phyloP scores from a whole-genome alignment of 345 rosid species.

The Eucalyptus globulus region DNA sequence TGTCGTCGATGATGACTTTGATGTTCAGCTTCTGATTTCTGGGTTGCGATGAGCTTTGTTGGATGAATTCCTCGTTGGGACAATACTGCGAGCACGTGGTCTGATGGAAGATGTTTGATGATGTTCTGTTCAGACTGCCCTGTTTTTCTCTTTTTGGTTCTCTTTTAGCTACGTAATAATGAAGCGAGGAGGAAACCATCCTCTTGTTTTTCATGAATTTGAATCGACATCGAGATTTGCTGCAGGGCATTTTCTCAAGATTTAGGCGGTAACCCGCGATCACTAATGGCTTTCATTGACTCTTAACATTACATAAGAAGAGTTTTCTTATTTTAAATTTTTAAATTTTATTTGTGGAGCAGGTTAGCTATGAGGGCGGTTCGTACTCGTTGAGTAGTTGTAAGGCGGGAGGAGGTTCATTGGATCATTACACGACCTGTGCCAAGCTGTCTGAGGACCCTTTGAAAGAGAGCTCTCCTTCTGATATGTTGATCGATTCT shows the following conservation, averaged over 20 bases:
- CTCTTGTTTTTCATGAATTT: not conserved
- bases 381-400: not conserved
- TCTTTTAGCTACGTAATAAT: not conserved
- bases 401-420: not conserved
- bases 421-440: constrained; percentile 12
- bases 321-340: not conserved
- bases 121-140: not conserved
- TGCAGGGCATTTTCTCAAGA: not conserved
- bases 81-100: not conserved
- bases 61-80: not conserved
- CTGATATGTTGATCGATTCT: constrained; percentile 82
- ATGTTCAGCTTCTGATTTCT: not conserved
- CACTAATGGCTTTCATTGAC: not conserved
- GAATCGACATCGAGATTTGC: not conserved
- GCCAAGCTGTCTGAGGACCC: constrained; percentile 29
- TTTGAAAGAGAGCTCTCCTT: constrained; percentile 10
- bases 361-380: not conserved
- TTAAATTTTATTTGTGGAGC: not conserved
- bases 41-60: not conserved
- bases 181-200: not conserved
- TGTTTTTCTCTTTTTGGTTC: not conserved
- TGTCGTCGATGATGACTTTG: not conserved
- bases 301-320: not conserved
- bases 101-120: not conserved
- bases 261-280: not conserved